Percentiles rank a stretch among this genome's conserved stretches.
Evolutionary conservation across 176 grass and related monocot genomes (phyloP).

Genomic region (Triticum turgidum): DNA sequence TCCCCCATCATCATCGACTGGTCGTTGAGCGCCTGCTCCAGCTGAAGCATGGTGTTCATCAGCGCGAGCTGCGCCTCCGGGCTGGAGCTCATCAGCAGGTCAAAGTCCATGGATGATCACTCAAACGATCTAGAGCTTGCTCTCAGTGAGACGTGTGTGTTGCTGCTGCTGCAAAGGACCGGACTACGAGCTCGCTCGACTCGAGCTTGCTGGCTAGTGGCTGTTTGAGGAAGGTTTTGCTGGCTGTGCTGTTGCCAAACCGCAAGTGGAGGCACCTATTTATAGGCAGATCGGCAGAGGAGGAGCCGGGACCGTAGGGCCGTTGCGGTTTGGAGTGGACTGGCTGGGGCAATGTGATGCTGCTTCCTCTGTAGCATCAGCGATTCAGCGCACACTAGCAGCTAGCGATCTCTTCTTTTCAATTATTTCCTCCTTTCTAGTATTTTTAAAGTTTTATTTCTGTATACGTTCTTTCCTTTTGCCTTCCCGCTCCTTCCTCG

Average conservation of each 20-base stretch:
- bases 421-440: background rate
- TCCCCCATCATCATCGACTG: slow-evolving; percentile 12
- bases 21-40: slow-evolving; percentile 51
- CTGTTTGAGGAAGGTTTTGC: slow-evolving; percentile 37
- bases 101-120: slow-evolving; percentile 52
- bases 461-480: background rate
- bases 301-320: background rate
- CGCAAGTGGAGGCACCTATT: slow-evolving; percentile 48
- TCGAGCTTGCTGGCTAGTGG: slow-evolving; percentile 22
- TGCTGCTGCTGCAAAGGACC: background rate
- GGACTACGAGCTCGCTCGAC: background rate
- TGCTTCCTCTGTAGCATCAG: slow-evolving; percentile 34
- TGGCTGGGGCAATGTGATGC: background rate
- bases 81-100: slow-evolving; percentile 58
- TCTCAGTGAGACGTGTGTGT: background rate
- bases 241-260: slow-evolving; percentile 28
- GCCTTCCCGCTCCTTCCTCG: slow-evolving; percentile 35
- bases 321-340: slow-evolving; percentile 24
- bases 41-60: slow-evolving; percentile 85
- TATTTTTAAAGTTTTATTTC: background rate
- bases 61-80: slow-evolving; percentile 75
- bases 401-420: background rate
- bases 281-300: slow-evolving; percentile 43
- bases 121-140: background rate
- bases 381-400: slow-evolving; percentile 2